Percentiles rank a stretch among this genome's conserved stretches.
Evolutionary conservation across 768 basidiomycete genomes (phyloP).

Genomic region (Imleria badia): DNA sequence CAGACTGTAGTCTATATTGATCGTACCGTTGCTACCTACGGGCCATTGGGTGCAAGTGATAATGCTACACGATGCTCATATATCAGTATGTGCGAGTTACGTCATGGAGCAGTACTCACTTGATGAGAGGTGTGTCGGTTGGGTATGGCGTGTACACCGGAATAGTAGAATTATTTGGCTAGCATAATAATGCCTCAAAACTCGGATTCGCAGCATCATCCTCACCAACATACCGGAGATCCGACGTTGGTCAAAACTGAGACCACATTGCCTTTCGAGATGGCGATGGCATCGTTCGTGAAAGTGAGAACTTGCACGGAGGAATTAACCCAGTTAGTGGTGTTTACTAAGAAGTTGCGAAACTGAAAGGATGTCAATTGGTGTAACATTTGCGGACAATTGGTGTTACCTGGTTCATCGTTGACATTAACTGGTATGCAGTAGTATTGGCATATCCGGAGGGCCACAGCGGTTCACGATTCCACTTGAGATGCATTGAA

Average conservation of each 20-base stretch:
- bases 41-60: slow-evolving; percentile 66
- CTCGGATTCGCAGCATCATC: not conserved
- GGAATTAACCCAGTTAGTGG: slow-evolving; percentile 50
- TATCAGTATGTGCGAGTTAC: not conserved
- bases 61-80: slow-evolving; percentile 39
- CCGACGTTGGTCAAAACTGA: slow-evolving; percentile 71
- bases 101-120: slow-evolving; percentile 44
- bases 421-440: slow-evolving; percentile 56
- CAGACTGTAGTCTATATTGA: slow-evolving; percentile 60
- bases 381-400: not conserved
- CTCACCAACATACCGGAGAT: slow-evolving; percentile 49
- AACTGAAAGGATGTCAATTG: slow-evolving; percentile 37
- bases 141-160: slow-evolving; percentile 58
- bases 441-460: slow-evolving; percentile 61
- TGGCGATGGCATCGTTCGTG: slow-evolving; percentile 52
- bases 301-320: slow-evolving; percentile 51
- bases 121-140: slow-evolving; percentile 47
- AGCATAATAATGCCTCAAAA: not conserved
- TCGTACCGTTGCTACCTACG: slow-evolving; percentile 62
- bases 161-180: slow-evolving; percentile 59
- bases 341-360: slow-evolving; percentile 63
- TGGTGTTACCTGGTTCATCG: slow-evolving; percentile 52
- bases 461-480: slow-evolving; percentile 76
- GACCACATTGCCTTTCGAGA: slow-evolving; percentile 64
- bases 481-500: slow-evolving; percentile 42